Evolutionary conservation across 371 early-diverging fungal species (phyloP).

Genomic region (Smittium mucronatum): DNA sequence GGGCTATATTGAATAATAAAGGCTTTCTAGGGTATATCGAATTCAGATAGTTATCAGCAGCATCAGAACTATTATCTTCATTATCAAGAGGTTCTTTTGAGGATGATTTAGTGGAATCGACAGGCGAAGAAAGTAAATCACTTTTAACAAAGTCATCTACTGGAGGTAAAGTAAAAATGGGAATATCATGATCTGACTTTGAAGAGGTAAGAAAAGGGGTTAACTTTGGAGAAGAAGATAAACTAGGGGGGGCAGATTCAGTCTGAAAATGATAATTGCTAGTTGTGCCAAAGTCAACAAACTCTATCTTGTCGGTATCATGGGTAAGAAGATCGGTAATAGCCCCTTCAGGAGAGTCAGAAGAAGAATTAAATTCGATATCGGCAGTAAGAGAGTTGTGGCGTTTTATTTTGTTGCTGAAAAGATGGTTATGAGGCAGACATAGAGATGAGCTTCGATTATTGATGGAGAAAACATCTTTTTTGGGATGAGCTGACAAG

Average conservation of each 20-base stretch:
- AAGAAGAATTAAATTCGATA: background rate
- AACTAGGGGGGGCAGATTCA: slow-evolving; percentile 9
- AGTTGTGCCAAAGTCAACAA: background rate
- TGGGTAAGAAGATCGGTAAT: background rate
- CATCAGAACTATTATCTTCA: no score
- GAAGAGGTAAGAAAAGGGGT: background rate
- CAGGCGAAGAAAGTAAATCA: slow-evolving; percentile 1
- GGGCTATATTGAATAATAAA: slow-evolving; percentile 50
- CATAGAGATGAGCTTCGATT: no score
- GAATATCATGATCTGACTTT: no score
- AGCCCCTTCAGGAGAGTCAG: background rate
- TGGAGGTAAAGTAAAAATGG: background rate
- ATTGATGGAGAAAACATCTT: no score
- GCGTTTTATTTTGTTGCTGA: background rate
- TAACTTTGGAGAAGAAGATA: slow-evolving; percentile 4
- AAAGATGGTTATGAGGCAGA: no score
- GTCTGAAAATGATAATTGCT: slow-evolving; percentile 1
- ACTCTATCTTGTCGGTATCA: background rate
- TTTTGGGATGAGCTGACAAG: no score
- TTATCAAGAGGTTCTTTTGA: background rate
- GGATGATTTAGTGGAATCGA: background rate
- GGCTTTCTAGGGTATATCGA: slow-evolving; percentile 23
- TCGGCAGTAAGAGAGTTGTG: background rate
- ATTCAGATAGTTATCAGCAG: background rate
- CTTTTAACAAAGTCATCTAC: background rate